Evolutionary conservation across 2,329 filamentous ascomycete species (phyloP), one percentile per base, ranked within the genome.

Genomic region (Penicillium corylophilum): DNA sequence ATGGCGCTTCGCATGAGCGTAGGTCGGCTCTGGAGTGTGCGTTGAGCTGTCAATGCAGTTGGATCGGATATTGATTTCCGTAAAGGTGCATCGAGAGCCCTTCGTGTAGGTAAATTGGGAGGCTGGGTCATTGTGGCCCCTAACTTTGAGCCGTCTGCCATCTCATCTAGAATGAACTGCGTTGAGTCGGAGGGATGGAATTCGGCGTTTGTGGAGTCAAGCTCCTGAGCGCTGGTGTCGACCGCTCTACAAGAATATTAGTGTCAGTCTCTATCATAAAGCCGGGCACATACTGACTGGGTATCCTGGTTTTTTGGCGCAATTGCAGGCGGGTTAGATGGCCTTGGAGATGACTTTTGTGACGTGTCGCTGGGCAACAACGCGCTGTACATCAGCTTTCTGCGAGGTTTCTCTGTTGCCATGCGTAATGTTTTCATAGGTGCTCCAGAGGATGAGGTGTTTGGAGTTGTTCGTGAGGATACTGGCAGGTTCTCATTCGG

Each of bases 301-400:
- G 56, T 47, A 42, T 59, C 44, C 45, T 28, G 40, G 48, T 31
- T 24, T 42, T 56, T 48, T 16, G 47, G 43, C 15, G 42, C 3
- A 15, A 46, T 48, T 18, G 49, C 31, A 5, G 49, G 48, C 22
- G 54, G 45, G 15, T 36, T 46, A 16, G 57, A 44, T 15, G 47
- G 39, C 38, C 40, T 50, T 16, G 40, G 22, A 9, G 53, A 43
- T 35, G 55, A 43, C 15, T 51, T 57, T 23, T 61, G 54, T 26
- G 57, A 49, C 40, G 50, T 18, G 23, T 58, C 52, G 8, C 50
- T 33, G 9, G 70, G 68, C 20, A 74, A 53, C 28, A 74, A 55
- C 20, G 70, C 71, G 46, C 64, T 65, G 53, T 75, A 77, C 67
- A 77, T 72, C 26, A 77, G 50, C 50, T 76, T 77, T n/a, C 62